phyloP scores from a whole-genome alignment of 1,139 yeast genomes.

The Candida mesenterica region DNA sequence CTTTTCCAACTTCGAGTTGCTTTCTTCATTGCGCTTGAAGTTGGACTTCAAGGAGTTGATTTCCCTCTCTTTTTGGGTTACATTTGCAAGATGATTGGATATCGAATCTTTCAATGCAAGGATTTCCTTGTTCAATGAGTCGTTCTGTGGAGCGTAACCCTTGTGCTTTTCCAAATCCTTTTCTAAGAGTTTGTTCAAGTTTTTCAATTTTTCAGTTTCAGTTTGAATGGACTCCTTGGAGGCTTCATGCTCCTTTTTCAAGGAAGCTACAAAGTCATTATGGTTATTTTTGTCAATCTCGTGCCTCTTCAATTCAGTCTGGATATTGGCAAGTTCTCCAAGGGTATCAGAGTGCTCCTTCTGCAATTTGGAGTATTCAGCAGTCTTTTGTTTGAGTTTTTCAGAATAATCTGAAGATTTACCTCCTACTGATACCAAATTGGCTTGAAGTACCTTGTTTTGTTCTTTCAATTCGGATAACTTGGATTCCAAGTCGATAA shows the following conservation, averaged over 20 bases:
- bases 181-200: conserved; percentile 10
- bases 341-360: conserved; percentile 15
- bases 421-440: conserved; percentile 11
- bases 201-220: conserved; percentile 16
- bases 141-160: conserved; percentile 10
- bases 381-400: conserved; percentile 10
- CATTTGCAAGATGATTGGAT: conserved; percentile 11
- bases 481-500: conserved; percentile 15
- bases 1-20: conserved; percentile 10
- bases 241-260: conserved; percentile 20
- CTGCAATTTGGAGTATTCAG: conserved; percentile 18
- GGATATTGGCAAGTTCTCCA: conserved; percentile 9
- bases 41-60: conserved; percentile 13
- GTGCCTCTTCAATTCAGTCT: conserved; percentile 9
- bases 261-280: conserved; percentile 14
- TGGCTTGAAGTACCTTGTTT: conserved; percentile 19
- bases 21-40: conserved; percentile 14
- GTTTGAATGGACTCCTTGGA: conserved; percentile 9
- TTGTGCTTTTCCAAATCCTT: conserved; percentile 12
- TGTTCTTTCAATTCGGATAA: conserved; percentile 15
- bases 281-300: conserved; percentile 19
- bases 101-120: conserved; percentile 12
- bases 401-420: conserved; percentile 7
- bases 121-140: conserved; percentile 13
- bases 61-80: conserved; percentile 13